Percentiles rank a stretch among this genome's conserved stretches.
Evolutionary conservation across 2,329 filamentous ascomycete genomes (phyloP).

Genomic region (Neonectria magnoliae): DNA sequence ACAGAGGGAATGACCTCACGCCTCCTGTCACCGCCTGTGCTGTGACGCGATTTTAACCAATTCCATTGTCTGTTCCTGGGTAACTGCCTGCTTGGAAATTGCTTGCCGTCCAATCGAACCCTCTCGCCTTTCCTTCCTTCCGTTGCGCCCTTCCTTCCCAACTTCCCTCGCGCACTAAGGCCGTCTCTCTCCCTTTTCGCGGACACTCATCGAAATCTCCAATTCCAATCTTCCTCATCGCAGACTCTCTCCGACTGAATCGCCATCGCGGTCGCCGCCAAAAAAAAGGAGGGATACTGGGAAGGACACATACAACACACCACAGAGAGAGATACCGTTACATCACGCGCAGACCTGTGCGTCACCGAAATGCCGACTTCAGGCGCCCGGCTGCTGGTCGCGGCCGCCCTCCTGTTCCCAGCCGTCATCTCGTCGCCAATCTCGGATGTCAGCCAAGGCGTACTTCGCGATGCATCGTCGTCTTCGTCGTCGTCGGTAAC

Average conservation of each 20-base stretch:
- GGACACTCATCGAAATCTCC: not conserved
- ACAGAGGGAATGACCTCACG: slow-evolving; percentile 37
- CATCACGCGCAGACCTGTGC: not conserved
- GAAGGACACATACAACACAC: not conserved
- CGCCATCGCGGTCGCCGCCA: not conserved
- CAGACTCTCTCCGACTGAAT: not conserved
- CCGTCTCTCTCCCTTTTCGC: not conserved
- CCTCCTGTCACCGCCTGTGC: slow-evolving; percentile 4
- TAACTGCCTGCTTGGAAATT: not conserved
- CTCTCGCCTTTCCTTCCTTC: not conserved
- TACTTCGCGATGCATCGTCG: slow-evolving; percentile 28
- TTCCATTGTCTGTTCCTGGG: not conserved
- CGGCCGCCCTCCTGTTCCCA: slow-evolving; percentile 39
- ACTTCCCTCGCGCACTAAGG: not conserved
- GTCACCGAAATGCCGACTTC: slow-evolving; percentile 36
- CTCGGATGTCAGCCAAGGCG: slow-evolving; percentile 30
- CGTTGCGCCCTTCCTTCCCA: too few relatives aligned
- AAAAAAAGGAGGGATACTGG: not conserved
- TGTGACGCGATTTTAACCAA: not conserved
- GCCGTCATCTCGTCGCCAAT: slow-evolving; percentile 38
- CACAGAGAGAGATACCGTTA: not conserved
- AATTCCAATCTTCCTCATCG: not conserved
- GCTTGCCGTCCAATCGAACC: not conserved
- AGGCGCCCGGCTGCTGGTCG: slow-evolving; percentile 44
- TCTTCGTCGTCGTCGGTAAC: slow-evolving; percentile 23